These are phyloP conservation scores for Candida mattraensis DNA, from an alignment of 805 yeast genomes.

Conservation along the genomic window DNA sequence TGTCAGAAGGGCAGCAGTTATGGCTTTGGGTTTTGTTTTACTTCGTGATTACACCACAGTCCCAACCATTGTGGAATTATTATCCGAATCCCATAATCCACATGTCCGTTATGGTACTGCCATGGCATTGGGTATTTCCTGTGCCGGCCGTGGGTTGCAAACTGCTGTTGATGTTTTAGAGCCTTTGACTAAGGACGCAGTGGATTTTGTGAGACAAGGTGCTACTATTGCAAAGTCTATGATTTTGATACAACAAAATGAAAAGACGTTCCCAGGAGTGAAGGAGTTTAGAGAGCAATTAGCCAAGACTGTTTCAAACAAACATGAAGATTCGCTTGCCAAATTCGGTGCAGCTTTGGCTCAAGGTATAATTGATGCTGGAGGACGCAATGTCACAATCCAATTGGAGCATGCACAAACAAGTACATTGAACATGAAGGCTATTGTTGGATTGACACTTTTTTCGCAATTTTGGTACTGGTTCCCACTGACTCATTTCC, in stretches of 20 bases:
- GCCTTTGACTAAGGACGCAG: conserved; percentile 90
- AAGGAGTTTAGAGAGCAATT: conserved; percentile 71
- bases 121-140: conserved; percentile 92
- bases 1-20: conserved; percentile 94
- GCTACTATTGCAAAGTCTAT: conserved; percentile 90
- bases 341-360: conserved; percentile 97
- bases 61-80: conserved; percentile 90
- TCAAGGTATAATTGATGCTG: conserved; percentile 97
- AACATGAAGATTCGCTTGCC: conserved; percentile 95
- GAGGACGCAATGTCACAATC: conserved; percentile 97
- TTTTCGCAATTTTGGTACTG: conserved; percentile 97
- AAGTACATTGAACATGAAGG: conserved; percentile 85
- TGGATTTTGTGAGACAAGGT: conserved; percentile 97
- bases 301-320: conserved; percentile 74
- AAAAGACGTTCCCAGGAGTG: conserved; percentile 77
- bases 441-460: conserved; percentile 87
- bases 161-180: conserved; percentile 91
- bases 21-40: conserved; percentile 85
- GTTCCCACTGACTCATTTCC: conserved; percentile 95
- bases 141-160: conserved; percentile 90
- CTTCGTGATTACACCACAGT: conserved; percentile 89
- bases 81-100: conserved; percentile 94
- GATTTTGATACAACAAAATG: conserved; percentile 88
- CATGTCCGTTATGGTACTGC: conserved; percentile 99
- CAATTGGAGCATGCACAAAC: conserved; percentile 85